Conservation (phyloP, 352 stramenopile genomes). For the Pythium chondricola region DNA sequence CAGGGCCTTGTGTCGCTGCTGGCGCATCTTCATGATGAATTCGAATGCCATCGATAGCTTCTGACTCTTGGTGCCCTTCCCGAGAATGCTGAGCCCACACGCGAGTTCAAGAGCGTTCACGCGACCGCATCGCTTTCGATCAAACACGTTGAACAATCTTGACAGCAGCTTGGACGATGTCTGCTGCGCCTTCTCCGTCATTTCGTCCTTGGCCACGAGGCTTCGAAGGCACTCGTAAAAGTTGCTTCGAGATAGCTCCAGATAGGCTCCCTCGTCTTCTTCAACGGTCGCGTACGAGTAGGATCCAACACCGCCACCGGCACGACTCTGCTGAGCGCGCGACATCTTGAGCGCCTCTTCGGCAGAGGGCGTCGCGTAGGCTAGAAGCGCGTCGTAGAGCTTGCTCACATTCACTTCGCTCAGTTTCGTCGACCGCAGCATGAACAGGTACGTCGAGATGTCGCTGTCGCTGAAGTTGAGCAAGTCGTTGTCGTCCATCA, state of each 20-base stretch:
- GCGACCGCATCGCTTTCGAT: constrained; percentile 72
- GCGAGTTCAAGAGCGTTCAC: constrained; percentile 83
- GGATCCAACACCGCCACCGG: constrained; percentile 26
- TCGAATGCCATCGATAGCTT: constrained; percentile 84
- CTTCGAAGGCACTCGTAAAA: constrained; percentile 87
- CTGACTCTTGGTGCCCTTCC: constrained; percentile 80
- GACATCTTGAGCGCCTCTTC: constrained; percentile 70
- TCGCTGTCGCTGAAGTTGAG: constrained; percentile 81
- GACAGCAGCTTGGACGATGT: constrained; percentile 80
- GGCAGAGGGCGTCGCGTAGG: constrained; percentile 61
- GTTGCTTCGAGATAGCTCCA: constrained; percentile 68
- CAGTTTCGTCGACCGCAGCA: constrained; percentile 78
- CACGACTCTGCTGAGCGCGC: constrained; percentile 29
- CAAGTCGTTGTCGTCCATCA: constrained; percentile 79
- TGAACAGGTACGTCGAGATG: constrained; percentile 81
- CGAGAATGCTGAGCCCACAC: constrained; percentile 80
- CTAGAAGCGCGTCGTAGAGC: constrained; percentile 73
- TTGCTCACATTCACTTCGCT: constrained; percentile 61
- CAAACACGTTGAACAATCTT: constrained; percentile 81
- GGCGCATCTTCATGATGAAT: constrained; percentile 81
- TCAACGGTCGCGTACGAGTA: constrained; percentile 77
- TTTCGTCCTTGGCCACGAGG: constrained; percentile 67
- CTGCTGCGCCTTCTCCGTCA: constrained; percentile 81
- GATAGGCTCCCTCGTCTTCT: constrained; percentile 79
- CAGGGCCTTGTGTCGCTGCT: constrained; percentile 66